Percentiles rank a stretch among this genome's conserved stretches.
phyloP scores from a whole-genome alignment of 208 protist species.

The Leishmania gerbilli region DNA sequence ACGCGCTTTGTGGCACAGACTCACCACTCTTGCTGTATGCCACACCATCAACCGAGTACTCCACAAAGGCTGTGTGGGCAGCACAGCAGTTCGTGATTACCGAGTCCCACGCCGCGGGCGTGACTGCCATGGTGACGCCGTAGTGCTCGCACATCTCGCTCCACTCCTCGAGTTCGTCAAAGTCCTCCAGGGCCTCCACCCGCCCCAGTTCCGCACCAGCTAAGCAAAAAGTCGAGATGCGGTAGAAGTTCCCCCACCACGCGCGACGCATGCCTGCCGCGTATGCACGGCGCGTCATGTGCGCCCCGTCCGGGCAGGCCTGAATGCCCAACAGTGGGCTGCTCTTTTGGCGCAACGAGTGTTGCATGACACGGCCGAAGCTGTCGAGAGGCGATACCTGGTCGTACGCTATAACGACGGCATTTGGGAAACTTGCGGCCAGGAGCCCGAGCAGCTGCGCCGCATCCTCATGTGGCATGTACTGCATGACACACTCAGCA shows the following conservation, averaged over 20 bases:
- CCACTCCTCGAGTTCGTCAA: constrained; percentile 91
- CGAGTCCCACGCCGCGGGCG: constrained; percentile 20
- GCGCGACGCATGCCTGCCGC: constrained; percentile 54
- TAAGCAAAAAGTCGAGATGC: constrained; percentile 62
- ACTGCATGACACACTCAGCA: constrained; percentile 93
- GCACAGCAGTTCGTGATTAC: constrained; percentile 14
- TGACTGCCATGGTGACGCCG: constrained; percentile 77
- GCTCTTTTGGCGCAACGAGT: constrained; percentile 62
- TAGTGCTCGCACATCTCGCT: constrained; percentile 93
- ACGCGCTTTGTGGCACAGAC: not conserved
- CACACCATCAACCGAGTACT: constrained; percentile 10
- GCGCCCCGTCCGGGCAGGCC: constrained; percentile 32
- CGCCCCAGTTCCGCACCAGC: constrained; percentile 49
- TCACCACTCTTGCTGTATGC: not conserved
- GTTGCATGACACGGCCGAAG: constrained; percentile 84
- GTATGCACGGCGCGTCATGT: constrained; percentile 59
- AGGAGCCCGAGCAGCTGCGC: constrained; percentile 55
- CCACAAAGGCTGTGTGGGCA: constrained; percentile 27
- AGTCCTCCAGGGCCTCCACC: constrained; percentile 75
- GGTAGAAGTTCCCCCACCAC: constrained; percentile 82
- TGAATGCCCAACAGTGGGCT: constrained; percentile 80
- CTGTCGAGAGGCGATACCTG: constrained; percentile 79
- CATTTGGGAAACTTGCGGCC: constrained; percentile 49
- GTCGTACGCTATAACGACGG: constrained; percentile 82
- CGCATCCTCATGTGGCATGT: constrained; percentile 74